phyloP scores from a whole-genome alignment of 2,329 filamentous ascomycete genomes.

The Aspergillus pseudoviridinutans region DNA sequence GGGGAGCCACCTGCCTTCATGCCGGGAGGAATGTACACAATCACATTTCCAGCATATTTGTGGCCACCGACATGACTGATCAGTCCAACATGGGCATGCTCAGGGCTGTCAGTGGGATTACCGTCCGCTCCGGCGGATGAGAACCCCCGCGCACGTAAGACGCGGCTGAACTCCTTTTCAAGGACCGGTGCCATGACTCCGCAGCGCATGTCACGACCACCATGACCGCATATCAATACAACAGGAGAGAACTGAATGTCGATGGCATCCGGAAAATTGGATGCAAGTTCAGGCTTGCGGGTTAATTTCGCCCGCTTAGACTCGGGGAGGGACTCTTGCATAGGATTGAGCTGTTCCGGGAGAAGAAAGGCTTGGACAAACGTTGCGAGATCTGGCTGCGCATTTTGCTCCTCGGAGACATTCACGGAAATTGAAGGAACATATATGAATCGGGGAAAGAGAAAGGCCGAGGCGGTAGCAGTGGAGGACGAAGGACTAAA shows the following conservation, averaged over 20 bases:
- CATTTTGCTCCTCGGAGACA: conserved; percentile 41
- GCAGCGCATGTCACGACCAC: conserved; percentile 74
- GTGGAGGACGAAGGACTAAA: conserved; percentile 55
- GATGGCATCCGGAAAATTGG: conserved; percentile 54
- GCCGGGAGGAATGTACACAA: conserved; percentile 63
- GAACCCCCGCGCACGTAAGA: conserved; percentile 29
- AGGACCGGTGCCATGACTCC: conserved; percentile 75
- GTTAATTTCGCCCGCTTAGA: conserved; percentile 31
- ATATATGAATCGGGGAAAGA: conserved; percentile 81
- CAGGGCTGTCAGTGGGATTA: conserved; percentile 23
- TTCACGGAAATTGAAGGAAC: conserved; percentile 66
- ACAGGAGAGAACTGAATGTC: conserved; percentile 57
- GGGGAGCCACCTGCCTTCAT: conserved; percentile 22
- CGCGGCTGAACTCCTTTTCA: conserved; percentile 61
- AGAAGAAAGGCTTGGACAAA: conserved; percentile 45
- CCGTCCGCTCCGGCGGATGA: conserved; percentile 15
- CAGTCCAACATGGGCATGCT: conserved; percentile 38
- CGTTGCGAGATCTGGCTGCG: conserved; percentile 32
- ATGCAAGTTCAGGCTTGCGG: conserved; percentile 48
- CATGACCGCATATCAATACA: conserved; percentile 85
- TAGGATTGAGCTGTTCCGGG: conserved; percentile 29
- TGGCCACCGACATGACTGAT: conserved; percentile 90
- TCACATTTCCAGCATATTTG: conserved; percentile 91
- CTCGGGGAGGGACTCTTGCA: conserved; percentile 30
- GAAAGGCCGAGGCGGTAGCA: conserved; percentile 57